Evolutionary conservation across 768 basidiomycete genomes (phyloP).

Genomic region (Cystobasidium ongulense): DNA sequence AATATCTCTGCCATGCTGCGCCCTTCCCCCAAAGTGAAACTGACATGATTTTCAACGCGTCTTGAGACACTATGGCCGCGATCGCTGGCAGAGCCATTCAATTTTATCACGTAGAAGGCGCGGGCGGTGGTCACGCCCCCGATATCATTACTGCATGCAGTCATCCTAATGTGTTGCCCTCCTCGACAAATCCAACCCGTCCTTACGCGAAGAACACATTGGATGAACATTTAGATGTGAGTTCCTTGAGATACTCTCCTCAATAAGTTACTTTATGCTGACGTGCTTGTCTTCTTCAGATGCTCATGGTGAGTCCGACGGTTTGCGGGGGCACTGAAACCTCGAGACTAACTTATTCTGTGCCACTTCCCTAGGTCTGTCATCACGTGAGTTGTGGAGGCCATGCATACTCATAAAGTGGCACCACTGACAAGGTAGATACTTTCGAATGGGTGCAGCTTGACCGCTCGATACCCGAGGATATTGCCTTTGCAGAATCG

Average conservation of each 20-base stretch:
- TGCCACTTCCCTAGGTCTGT: slow-evolving; percentile 52
- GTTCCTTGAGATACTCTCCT: slow-evolving; percentile 39
- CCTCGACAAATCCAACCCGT: slow-evolving; percentile 92
- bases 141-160: slow-evolving; percentile 98
- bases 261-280: neutral
- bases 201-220: slow-evolving; percentile 85
- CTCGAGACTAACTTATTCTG: neutral
- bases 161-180: slow-evolving; percentile 77
- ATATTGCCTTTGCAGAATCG: slow-evolving; percentile 90
- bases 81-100: slow-evolving; percentile 88
- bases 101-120: slow-evolving; percentile 94
- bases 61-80: slow-evolving; percentile 73
- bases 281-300: slow-evolving; percentile 50
- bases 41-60: slow-evolving; percentile 23
- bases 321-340: neutral
- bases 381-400: slow-evolving; percentile 96
- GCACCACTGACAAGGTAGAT: no score
- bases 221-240: slow-evolving; percentile 91
- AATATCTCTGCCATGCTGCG: neutral
- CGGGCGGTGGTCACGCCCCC: slow-evolving; percentile 91
- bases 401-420: no score
- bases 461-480: slow-evolving; percentile 62
- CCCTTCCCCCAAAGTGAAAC: neutral
- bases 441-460: no score
- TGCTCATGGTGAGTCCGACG: slow-evolving; percentile 67